A percentile compares a stretch with the other conserved stretches of the same genome.
Evolutionary conservation across 768 basidiomycete genomes (phyloP).

Genomic region (Hygrocybe punicea): DNA sequence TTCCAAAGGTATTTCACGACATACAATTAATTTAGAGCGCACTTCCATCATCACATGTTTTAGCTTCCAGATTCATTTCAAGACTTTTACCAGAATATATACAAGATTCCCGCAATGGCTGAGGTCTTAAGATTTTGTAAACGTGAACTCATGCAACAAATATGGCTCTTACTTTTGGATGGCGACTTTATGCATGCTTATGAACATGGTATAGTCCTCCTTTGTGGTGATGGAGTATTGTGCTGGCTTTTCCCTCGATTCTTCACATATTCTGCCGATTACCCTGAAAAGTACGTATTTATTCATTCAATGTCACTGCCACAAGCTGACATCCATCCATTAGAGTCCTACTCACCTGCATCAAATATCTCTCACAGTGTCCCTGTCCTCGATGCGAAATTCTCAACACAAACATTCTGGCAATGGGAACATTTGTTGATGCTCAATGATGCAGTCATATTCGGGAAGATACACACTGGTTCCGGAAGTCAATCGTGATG

Average conservation of each 20-base stretch:
- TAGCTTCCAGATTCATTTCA: conserved; percentile 13
- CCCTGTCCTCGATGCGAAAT: conserved; percentile 19
- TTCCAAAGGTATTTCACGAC: conserved; percentile 16
- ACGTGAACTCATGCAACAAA: conserved; percentile 26
- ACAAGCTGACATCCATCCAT: not conserved
- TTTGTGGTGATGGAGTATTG: conserved; percentile 19
- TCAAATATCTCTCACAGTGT: conserved; percentile 16
- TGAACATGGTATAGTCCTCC: conserved; percentile 20
- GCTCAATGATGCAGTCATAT: conserved; percentile 6
- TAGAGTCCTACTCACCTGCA: conserved; percentile 19
- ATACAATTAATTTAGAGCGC: not conserved
- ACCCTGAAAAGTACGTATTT: conserved; percentile 29
- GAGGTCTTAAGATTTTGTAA: conserved; percentile 17
- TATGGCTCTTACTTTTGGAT: conserved; percentile 24
- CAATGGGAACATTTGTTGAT: not conserved
- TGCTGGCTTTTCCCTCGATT: conserved; percentile 26
- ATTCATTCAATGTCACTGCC: not conserved
- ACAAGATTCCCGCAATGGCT: not conserved
- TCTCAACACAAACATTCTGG: too few species aligned
- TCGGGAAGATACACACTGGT: not conserved
- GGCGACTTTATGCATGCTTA: conserved; percentile 26
- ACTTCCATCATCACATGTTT: not conserved
- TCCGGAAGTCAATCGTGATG: not conserved
- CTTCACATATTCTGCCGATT: conserved; percentile 32
- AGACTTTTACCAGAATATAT: conserved; percentile 6